phyloP scores from a whole-genome alignment of 352 stramenopile species.

The Phytophthora litchii region DNA sequence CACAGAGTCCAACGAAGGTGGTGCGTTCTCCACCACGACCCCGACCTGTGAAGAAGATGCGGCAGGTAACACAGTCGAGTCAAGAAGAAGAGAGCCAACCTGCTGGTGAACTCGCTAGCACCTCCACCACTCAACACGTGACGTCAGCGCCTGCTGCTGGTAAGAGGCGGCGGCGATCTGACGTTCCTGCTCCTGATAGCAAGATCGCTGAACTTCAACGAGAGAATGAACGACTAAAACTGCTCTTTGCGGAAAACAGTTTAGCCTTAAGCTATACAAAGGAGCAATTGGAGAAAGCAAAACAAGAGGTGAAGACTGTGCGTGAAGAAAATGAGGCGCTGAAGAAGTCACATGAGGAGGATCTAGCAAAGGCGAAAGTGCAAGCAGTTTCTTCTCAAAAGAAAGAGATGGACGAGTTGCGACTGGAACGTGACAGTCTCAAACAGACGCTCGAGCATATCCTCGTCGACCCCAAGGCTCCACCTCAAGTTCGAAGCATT shows the following conservation, averaged over 20 bases:
- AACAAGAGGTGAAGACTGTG: constrained; percentile 9
- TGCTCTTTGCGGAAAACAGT: not conserved
- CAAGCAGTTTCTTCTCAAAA: constrained; percentile 20
- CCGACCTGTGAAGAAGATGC: constrained; percentile 29
- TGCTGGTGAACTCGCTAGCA: not conserved
- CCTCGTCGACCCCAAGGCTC: constrained; percentile 12
- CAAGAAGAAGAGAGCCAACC: constrained; percentile 11
- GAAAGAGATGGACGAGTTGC: constrained; percentile 11
- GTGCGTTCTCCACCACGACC: constrained; percentile 12
- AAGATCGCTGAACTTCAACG: constrained; percentile 12
- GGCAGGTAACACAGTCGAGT: constrained; percentile 7
- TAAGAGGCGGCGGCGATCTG: constrained; percentile 16
- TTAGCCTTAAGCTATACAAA: not conserved
- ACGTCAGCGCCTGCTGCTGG: constrained; percentile 9
- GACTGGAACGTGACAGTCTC: constrained; percentile 15
- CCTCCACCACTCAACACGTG: constrained; percentile 3
- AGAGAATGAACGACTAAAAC: not conserved
- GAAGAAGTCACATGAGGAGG: constrained; percentile 16
- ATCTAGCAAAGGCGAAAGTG: constrained; percentile 11
- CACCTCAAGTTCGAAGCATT: constrained; percentile 19
- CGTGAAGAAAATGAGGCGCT: constrained; percentile 12
- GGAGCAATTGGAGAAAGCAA: constrained; percentile 1
- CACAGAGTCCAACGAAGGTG: constrained; percentile 30
- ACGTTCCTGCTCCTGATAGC: constrained; percentile 16
- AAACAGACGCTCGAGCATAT: constrained; percentile 17